Evolutionary conservation across 768 basidiomycete genomes (phyloP).

Genomic region (Amanita exitialis): DNA sequence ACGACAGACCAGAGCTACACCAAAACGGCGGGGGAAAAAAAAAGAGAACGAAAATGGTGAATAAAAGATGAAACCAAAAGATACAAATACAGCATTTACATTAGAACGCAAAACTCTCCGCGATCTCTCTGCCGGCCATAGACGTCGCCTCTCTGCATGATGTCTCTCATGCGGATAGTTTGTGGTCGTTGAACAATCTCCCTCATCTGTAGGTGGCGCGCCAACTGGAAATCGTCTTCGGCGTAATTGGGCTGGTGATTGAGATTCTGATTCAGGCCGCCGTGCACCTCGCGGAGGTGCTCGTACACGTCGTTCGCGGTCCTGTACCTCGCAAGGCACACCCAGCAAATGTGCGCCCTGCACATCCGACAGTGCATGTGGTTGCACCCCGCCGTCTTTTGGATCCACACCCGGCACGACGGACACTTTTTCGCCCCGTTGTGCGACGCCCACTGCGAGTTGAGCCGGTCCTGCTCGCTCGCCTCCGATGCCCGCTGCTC

Average conservation of each 20-base stretch:
- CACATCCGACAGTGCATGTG: conserved; percentile 40
- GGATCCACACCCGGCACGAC: conserved; percentile 30
- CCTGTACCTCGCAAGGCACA: conserved; percentile 34
- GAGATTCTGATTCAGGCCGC: conserved; percentile 5
- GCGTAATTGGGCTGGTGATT: not conserved
- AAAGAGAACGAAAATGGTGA: not conserved
- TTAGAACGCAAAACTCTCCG: not conserved
- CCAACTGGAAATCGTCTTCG: not conserved
- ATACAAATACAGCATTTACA: not conserved
- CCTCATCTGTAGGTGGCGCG: not conserved
- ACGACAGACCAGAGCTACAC: too few relatives aligned
- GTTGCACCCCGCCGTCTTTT: conserved; percentile 46
- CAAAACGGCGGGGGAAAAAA: too few relatives aligned
- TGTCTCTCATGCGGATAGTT: not conserved
- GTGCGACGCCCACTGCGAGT: conserved; percentile 26
- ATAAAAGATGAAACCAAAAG: not conserved
- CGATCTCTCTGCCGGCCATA: not conserved
- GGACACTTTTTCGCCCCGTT: conserved; percentile 38
- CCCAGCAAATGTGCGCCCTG: conserved; percentile 47
- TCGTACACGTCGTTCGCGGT: conserved; percentile 13
- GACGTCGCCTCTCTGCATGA: not conserved
- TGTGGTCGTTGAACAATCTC: not conserved
- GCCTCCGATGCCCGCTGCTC: conserved; percentile 11
- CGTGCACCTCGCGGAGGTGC: conserved; percentile 27
- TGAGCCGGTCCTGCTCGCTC: conserved; percentile 32